Percentiles rank a stretch among this genome's conserved stretches.
phyloP scores from a whole-genome alignment of 2,329 filamentous ascomycete genomes.

The Xylariales sp. region DNA sequence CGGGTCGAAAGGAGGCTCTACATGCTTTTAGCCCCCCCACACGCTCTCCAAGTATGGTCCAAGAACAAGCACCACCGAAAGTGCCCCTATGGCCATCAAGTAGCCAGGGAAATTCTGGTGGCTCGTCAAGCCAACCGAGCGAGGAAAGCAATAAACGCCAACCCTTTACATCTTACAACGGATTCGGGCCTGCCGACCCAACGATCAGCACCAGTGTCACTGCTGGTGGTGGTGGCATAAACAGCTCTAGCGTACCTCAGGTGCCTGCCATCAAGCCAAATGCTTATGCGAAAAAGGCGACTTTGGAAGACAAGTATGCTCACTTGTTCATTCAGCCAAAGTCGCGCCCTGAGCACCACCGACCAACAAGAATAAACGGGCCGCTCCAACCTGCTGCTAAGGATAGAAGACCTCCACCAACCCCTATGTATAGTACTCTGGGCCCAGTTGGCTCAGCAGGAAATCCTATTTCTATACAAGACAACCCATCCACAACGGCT shows the following conservation, averaged over 20 bases:
- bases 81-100: slow-evolving; percentile 34
- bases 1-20: no score
- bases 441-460: slow-evolving; percentile 18
- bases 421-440: slow-evolving; percentile 45
- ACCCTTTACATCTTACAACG: slow-evolving; percentile 9
- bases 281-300: slow-evolving; percentile 12
- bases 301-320: slow-evolving; percentile 49
- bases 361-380: slow-evolving; percentile 41
- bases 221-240: slow-evolving; percentile 8
- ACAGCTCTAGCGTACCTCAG: slow-evolving; percentile 8
- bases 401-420: slow-evolving; percentile 41
- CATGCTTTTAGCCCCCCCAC: no score
- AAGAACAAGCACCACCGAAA: slow-evolving; percentile 42
- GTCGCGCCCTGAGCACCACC: slow-evolving; percentile 54
- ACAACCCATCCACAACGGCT: slow-evolving; percentile 17
- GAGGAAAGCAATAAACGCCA: slow-evolving; percentile 9
- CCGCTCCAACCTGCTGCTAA: slow-evolving; percentile 43
- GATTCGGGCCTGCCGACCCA: slow-evolving; percentile 10
- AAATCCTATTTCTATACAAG: slow-evolving; percentile 24
- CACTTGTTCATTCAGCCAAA: slow-evolving; percentile 50
- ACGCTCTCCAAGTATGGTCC: slow-evolving; percentile 33
- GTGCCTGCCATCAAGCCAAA: slow-evolving; percentile 22
- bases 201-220: no score
- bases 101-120: slow-evolving; percentile 18
- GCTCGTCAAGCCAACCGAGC: slow-evolving; percentile 15